These are phyloP conservation scores for Cocos nucifera DNA, from an alignment of 176 grass and related monocot genomes.

Conservation along the genomic window DNA sequence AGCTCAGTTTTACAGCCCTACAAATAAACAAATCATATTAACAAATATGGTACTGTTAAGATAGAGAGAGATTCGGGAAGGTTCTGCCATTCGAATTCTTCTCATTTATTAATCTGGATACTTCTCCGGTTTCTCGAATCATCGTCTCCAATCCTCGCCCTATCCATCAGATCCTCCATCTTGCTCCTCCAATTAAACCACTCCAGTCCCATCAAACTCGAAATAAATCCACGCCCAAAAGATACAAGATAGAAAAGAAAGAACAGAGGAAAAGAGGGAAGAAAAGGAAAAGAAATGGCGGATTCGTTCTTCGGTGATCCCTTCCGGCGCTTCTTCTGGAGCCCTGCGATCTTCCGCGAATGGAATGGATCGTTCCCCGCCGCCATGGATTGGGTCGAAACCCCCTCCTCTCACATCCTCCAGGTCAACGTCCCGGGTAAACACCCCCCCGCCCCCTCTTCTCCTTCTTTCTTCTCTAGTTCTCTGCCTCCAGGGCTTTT, in stretches of 20 bases:
- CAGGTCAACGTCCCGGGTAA: constrained; percentile 60
- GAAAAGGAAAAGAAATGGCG: constrained; percentile 26
- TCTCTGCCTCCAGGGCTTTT: not conserved
- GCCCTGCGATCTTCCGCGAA: constrained; percentile 20
- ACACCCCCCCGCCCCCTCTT: not conserved
- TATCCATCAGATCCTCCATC: no score
- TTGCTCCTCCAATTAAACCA: no score
- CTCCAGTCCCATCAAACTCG: no score
- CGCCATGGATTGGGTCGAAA: constrained; percentile 81
- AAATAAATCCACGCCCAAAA: no score
- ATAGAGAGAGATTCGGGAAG: no score
- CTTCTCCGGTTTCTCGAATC: no score
- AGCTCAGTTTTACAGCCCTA: no score
- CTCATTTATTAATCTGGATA: no score
- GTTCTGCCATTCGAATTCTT: no score
- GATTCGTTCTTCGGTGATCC: constrained; percentile 47
- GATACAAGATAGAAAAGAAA: not conserved
- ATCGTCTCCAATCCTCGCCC: no score
- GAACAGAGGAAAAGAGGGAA: not conserved
- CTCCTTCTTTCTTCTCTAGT: not conserved
- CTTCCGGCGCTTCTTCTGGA: constrained; percentile 52
- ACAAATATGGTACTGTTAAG: no score
- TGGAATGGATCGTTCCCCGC: constrained; percentile 21
- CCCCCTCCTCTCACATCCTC: constrained; percentile 57
- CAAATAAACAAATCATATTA: no score